Evolutionary conservation across 331 rosid species (phyloP), one percentile per base, ranked within the genome.

Genomic region (Prunus yedoensis): DNA sequence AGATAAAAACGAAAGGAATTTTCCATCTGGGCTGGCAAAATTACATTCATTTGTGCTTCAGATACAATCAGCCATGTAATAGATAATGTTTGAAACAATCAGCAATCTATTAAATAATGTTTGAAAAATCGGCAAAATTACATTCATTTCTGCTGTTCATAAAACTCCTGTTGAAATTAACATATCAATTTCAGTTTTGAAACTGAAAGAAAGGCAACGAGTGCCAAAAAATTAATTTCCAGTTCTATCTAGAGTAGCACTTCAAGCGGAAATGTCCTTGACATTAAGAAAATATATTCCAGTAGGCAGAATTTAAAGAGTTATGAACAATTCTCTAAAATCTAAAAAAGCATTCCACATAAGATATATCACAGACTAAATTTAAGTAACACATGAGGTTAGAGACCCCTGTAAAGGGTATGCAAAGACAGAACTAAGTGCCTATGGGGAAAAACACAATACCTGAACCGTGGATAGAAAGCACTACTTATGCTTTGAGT

Each of bases 401-500:
- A 38, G 12, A 41, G 43, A 74, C 65, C 45, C 62, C 32, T 46
- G 47, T 9, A 11, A 54, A 66, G 30, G 14, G 49, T 15, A 14
- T 30, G 45, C 17, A 50, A 59, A 70, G 10, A 38, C 38, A 54
- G 60, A 68, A 59, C 16, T 41, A 14, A 80, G 65, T 38, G 58
- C 38, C 30, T 53, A 59, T 74, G 74, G 75, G 73, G 25, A 45
- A 52, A 62, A 32, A 38, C 43, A 78, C 66, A n/a, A 18, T 84
- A 90, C 99, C 99, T 89, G 96, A 92, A 92, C 69, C 89, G 89
- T 70, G 97, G 97, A 76, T 80, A 81, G 85, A 81, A 90, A 53
- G 99, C 96, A 66, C 99, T 92, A 23, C 79, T 90, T 78, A 89
- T 88, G 89, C 80, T 86, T 79, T 78, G 84, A 54, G 92, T 92